Percentiles rank a stretch among this genome's conserved stretches.
Conservation (phyloP, 352 stramenopile genomes). For the Aphanomyces invadans region DNA sequence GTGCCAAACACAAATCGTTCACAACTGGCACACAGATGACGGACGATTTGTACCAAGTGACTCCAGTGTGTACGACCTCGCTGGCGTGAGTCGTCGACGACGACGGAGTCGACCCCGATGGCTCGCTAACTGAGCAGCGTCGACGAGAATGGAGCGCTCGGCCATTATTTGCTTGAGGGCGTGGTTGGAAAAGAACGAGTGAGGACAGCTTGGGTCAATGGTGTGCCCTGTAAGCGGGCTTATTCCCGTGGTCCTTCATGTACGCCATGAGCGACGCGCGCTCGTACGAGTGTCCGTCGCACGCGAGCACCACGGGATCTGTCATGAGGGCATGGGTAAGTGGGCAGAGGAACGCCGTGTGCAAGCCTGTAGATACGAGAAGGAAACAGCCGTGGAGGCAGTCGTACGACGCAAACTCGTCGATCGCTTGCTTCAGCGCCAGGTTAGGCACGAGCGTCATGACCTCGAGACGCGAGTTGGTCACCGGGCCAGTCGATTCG, state of each 20-base stretch:
- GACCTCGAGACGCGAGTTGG: not conserved
- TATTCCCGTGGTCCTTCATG: no score
- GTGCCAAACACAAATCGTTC: not conserved
- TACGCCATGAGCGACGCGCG: no score
- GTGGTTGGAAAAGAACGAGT: constrained; percentile 14
- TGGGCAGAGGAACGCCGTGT: constrained; percentile 61
- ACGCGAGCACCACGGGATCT: constrained; percentile 94
- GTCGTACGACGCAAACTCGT: not conserved
- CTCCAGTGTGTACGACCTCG: not conserved
- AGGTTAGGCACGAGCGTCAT: not conserved
- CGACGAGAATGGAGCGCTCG: not conserved
- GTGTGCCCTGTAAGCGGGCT: no score
- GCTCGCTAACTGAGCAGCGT: no score
- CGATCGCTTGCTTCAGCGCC: not conserved
- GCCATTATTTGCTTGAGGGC: not conserved
- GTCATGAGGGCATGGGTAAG: constrained; percentile 93
- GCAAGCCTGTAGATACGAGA: no score
- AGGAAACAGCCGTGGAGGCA: not conserved
- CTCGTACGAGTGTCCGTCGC: constrained; percentile 97
- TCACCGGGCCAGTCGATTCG: not conserved
- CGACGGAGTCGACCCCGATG: not conserved
- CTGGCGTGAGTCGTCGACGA: not conserved
- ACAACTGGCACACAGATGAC: no score
- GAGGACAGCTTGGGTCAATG: not conserved
- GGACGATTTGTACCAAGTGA: not conserved